Evolutionary conservation across 768 basidiomycete species (phyloP), one percentile per base, ranked within the genome.

Genomic region (Nidula microcarpa): DNA sequence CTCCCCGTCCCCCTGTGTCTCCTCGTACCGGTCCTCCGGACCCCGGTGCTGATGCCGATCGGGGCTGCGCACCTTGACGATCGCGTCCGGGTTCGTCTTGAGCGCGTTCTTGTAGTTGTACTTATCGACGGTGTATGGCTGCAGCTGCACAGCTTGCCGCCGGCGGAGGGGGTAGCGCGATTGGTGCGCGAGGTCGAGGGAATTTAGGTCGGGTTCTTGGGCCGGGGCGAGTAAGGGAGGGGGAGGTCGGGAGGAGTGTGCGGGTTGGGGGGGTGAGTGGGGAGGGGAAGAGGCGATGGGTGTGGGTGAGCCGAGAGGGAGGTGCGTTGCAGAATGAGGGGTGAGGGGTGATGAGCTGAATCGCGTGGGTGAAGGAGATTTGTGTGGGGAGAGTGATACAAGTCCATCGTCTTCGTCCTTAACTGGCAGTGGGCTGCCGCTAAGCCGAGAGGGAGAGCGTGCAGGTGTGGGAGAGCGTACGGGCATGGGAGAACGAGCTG

Each of bases 101-200:
- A 90, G 65, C 49, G 76, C 73, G 11, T 66, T 64, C 52, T 80
- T 76, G 62, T 90, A 90, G 36, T 66, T 39, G 9, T 69, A 41
- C 49, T 78, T 70, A 53, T 90, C 87, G 34, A 76, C 75, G 9
- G 72, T 74, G 58, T 85, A 91, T 1, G 89, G 89, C 10, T 79
- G 75, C 13, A 83, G 55, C 60, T 91, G 89, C 16, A 76, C 71
- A 36, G 75, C 65, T 33, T 76, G 69, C 17, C 89, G 79, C 45
- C 62, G 59, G 35, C 88, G 82, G 36, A 89, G 68, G 0, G 79
- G 68, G 62, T 87, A 87, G 33, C 84, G 72, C 30, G 59, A 52
- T 33, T 56, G 58, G 11, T 11, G 13, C 10, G 5, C 23, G 13
- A 23, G 4, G 3, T 10, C 13, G 2, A 30, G 11, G 10, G 44